These are phyloP conservation scores for Pseudopyrenochaeta lycopersici DNA, from an alignment of 2,329 filamentous ascomycete species.

Conservation along the genomic window DNA sequence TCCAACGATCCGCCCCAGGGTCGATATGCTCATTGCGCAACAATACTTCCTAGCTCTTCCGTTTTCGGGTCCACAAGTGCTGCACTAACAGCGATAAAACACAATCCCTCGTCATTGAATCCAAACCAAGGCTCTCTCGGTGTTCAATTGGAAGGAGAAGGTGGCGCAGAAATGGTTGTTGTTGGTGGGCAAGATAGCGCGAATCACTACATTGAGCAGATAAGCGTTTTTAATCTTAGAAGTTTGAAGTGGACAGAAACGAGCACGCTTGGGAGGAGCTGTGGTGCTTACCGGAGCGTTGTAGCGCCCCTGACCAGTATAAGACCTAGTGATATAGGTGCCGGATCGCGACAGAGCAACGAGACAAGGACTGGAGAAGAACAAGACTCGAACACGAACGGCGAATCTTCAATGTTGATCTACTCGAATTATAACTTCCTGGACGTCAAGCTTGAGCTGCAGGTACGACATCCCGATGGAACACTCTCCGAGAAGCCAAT, in stretches of 20 bases:
- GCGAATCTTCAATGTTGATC: slow-evolving; percentile 80
- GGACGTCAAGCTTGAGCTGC: slow-evolving; percentile 94
- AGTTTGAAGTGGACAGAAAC: slow-evolving; percentile 96
- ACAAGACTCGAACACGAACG: slow-evolving; percentile 41
- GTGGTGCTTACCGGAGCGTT: slow-evolving; percentile 94
- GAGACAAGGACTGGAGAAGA: slow-evolving; percentile 51
- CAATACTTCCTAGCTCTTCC: slow-evolving; percentile 87
- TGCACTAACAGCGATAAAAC: slow-evolving; percentile 84
- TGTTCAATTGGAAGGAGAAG: slow-evolving; percentile 86
- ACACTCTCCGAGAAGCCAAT: slow-evolving; percentile 86
- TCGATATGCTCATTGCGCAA: slow-evolving; percentile 95
- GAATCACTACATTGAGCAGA: slow-evolving; percentile 99
- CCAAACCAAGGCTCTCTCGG: slow-evolving; percentile 89
- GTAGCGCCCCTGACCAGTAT: slow-evolving; percentile 81
- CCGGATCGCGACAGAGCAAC: slow-evolving; percentile 52
- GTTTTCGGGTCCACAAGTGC: slow-evolving; percentile 85
- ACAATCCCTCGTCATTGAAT: slow-evolving; percentile 84
- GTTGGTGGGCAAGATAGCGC: slow-evolving; percentile 95
- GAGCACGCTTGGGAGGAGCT: slow-evolving; percentile 85
- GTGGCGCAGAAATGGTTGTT: slow-evolving; percentile 96
- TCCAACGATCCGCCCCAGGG: slow-evolving; percentile 87
- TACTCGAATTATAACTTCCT: slow-evolving; percentile 99
- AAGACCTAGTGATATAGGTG: slow-evolving; percentile 72
- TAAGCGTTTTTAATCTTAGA: slow-evolving; percentile 95
- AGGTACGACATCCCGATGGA: slow-evolving; percentile 86